These are phyloP conservation scores for Alternaria panax DNA, from an alignment of 2,329 filamentous ascomycete species.

Conservation along the genomic window DNA sequence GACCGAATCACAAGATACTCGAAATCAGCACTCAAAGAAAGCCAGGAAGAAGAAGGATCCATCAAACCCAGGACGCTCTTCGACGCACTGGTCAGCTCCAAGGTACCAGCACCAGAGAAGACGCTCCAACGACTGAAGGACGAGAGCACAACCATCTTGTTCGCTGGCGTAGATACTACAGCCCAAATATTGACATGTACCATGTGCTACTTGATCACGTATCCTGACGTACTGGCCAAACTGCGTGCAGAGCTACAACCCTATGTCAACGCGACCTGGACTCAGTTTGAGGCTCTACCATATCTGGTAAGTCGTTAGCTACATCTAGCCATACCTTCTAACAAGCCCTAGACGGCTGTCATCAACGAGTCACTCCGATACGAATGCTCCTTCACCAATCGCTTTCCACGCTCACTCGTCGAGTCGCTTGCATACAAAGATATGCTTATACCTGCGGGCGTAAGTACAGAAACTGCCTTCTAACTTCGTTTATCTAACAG, in stretches of 20 bases:
- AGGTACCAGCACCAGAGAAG: constrained; percentile 32
- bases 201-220: constrained; percentile 12
- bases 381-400: constrained; percentile 15
- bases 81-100: constrained; percentile 11
- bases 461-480: constrained; percentile 3
- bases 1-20: neutral
- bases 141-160: constrained; percentile 37
- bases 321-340: neutral
- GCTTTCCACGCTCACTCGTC: constrained; percentile 26
- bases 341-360: constrained; percentile 13
- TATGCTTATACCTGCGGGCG: constrained; percentile 25
- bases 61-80: constrained; percentile 10
- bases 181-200: constrained; percentile 25
- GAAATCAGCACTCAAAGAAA: neutral
- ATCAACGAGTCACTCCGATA: constrained; percentile 19
- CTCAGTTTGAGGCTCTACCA: constrained; percentile 17
- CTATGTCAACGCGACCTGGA: neutral
- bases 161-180: constrained; percentile 46
- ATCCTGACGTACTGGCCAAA: constrained; percentile 11
- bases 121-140: constrained; percentile 37
- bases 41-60: neutral
- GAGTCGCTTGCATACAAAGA: constrained; percentile 25
- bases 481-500: neutral
- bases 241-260: neutral
- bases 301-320: constrained; percentile 14